Conservation (phyloP, 352 stramenopile species). For the Globisporangium paroecandrum region DNA sequence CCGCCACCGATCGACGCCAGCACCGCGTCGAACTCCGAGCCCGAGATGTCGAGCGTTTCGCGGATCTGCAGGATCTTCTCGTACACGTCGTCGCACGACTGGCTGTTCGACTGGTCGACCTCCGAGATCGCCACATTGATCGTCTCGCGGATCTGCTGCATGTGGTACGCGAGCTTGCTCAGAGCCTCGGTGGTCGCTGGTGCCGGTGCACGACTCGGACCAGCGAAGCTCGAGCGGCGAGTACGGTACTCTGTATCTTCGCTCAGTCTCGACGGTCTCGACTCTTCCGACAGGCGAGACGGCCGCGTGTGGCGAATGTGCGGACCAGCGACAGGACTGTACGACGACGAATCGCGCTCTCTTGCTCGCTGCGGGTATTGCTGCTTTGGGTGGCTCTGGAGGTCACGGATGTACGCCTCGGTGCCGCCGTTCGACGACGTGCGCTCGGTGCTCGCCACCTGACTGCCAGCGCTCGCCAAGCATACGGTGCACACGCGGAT, state of each 20-base stretch:
- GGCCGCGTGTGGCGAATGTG: constrained; percentile 5
- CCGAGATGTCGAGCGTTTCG: constrained; percentile 43
- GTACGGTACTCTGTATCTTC: constrained; percentile 19
- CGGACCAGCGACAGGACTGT: neutral
- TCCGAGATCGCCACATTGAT: constrained; percentile 66
- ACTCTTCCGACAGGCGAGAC: constrained; percentile 4
- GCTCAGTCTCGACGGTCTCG: constrained; percentile 7
- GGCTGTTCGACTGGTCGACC: constrained; percentile 36
- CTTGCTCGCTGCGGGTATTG: constrained; percentile 1
- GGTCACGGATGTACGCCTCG: constrained; percentile 38
- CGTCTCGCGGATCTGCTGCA: constrained; percentile 63
- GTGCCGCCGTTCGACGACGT: constrained; percentile 42
- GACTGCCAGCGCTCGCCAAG: constrained; percentile 43
- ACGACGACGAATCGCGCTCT: neutral
- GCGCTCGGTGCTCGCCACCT: constrained; percentile 24
- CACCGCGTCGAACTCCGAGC: constrained; percentile 45
- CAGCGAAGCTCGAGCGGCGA: constrained; percentile 26
- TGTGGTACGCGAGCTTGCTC: constrained; percentile 54
- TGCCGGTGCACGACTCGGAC: constrained; percentile 18
- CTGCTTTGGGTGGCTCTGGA: constrained; percentile 24
- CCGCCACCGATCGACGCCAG: constrained; percentile 27
- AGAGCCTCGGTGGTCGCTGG: constrained; percentile 44
- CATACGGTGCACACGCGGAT: constrained; percentile 75
- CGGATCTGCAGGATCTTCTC: constrained; percentile 50
- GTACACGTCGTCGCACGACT: constrained; percentile 43